A percentile compares a stretch with the other conserved stretches of the same genome.
phyloP scores from a whole-genome alignment of 176 grass and related monocot species.

The Aegilops umbellulata region DNA sequence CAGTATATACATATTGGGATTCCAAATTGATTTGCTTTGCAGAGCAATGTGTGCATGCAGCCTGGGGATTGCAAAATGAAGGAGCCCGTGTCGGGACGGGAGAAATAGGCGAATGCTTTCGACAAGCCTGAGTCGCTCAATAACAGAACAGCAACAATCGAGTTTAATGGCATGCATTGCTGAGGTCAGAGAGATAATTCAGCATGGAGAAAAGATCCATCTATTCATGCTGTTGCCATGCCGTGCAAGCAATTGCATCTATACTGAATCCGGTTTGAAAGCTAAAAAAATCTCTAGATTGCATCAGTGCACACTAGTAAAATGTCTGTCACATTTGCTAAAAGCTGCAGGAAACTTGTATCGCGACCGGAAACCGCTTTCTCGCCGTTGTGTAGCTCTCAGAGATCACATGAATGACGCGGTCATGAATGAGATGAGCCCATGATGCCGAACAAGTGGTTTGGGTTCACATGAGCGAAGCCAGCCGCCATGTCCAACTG shows the following conservation, averaged over 20 bases:
- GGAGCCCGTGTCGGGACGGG: too few species aligned
- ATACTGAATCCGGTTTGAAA: background rate
- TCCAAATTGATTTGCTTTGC: too few species aligned
- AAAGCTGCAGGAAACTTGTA: background rate
- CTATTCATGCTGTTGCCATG: background rate
- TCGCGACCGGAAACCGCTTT: background rate
- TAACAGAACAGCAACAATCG: background rate
- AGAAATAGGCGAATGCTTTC: background rate
- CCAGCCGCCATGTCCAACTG: constrained; percentile 24
- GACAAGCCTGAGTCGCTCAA: background rate
- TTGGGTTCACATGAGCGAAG: constrained; percentile 47
- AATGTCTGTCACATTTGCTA: background rate
- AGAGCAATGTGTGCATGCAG: too few species aligned
- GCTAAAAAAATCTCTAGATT: background rate
- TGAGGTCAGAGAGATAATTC: background rate
- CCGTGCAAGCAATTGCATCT: background rate
- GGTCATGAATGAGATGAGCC: background rate
- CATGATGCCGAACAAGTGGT: background rate
- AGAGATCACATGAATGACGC: constrained; percentile 53
- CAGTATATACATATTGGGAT: too few species aligned
- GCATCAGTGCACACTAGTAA: background rate
- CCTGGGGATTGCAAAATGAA: too few species aligned
- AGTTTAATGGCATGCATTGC: background rate
- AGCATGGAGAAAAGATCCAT: background rate
- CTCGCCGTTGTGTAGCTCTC: background rate